Evolutionary conservation across 768 basidiomycete species (phyloP).

Genomic region (Suillus variegatus): DNA sequence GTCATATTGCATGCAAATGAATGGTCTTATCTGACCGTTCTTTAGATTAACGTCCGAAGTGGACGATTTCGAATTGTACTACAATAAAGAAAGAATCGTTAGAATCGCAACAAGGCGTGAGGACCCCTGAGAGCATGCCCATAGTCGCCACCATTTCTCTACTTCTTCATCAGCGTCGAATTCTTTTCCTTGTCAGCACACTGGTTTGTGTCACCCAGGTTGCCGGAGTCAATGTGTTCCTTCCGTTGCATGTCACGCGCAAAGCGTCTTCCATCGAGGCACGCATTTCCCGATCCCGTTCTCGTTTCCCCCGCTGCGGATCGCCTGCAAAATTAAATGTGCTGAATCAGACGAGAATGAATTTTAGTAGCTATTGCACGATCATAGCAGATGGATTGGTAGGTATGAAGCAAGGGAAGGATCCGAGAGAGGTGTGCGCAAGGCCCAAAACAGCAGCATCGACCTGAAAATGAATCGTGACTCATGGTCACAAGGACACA

Average conservation of each 20-base stretch:
- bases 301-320: slow-evolving; percentile 46
- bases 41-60: background rate
- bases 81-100: background rate
- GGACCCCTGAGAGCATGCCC: slow-evolving; percentile 23
- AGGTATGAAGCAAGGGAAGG: slow-evolving; percentile 46
- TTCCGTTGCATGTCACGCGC: slow-evolving; percentile 20
- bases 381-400: slow-evolving; percentile 49
- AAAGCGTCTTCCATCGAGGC: slow-evolving; percentile 45
- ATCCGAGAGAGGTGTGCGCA: slow-evolving; percentile 39
- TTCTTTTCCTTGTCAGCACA: slow-evolving; percentile 61
- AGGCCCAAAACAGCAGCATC: slow-evolving; percentile 41
- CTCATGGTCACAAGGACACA: background rate
- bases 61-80: background rate
- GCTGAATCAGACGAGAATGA: slow-evolving; percentile 51
- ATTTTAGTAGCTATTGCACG: slow-evolving; percentile 53
- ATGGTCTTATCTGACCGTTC: background rate
- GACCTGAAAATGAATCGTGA: slow-evolving; percentile 25
- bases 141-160: slow-evolving; percentile 49
- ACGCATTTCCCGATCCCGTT: slow-evolving; percentile 47
- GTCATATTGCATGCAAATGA: background rate
- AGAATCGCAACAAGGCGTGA: background rate
- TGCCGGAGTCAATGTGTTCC: slow-evolving; percentile 11
- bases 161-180: slow-evolving; percentile 53
- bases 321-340: slow-evolving; percentile 62
- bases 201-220: slow-evolving; percentile 46